Conservation (phyloP, 2,329 filamentous ascomycete species). For the Alternaria triticina region DNA sequence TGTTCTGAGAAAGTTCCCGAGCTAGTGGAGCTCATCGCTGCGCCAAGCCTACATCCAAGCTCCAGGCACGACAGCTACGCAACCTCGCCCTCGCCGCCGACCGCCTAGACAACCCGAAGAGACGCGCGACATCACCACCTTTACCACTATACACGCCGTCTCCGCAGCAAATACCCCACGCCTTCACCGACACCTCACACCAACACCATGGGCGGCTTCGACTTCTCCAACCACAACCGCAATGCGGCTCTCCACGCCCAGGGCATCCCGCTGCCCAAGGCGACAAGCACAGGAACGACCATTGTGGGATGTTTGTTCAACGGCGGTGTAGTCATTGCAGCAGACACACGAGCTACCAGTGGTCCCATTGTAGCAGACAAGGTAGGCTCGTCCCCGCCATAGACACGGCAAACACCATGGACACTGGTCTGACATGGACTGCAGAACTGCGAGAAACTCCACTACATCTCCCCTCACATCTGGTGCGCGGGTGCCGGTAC, state of each 20-base stretch:
- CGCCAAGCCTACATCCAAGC: constrained; percentile 21
- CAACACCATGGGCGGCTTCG: constrained; percentile 71
- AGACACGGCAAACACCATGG: not conserved
- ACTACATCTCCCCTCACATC: constrained; percentile 98
- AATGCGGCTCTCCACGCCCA: constrained; percentile 94
- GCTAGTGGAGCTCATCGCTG: constrained; percentile 10
- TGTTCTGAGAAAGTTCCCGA: constrained; percentile 20
- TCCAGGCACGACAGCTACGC: constrained; percentile 36
- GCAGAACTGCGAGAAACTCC: constrained; percentile 98
- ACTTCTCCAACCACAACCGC: constrained; percentile 99
- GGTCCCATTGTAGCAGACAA: constrained; percentile 99
- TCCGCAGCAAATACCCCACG: not conserved
- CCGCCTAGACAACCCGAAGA: not conserved
- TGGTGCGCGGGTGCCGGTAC: constrained; percentile 99
- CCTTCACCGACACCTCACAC: not conserved
- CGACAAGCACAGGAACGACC: constrained; percentile 97
- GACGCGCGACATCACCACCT: not conserved
- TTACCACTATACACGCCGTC: not conserved
- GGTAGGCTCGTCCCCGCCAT: constrained; percentile 50
- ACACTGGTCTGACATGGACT: constrained; percentile 13
- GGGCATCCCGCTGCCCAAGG: constrained; percentile 94
- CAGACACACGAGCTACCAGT: constrained; percentile 95
- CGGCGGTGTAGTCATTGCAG: constrained; percentile 96
- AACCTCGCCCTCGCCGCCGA: constrained; percentile 17
- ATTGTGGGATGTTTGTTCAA: constrained; percentile 98